phyloP scores from a whole-genome alignment of 345 rosid species.

The Eucalyptus guilfoylei region DNA sequence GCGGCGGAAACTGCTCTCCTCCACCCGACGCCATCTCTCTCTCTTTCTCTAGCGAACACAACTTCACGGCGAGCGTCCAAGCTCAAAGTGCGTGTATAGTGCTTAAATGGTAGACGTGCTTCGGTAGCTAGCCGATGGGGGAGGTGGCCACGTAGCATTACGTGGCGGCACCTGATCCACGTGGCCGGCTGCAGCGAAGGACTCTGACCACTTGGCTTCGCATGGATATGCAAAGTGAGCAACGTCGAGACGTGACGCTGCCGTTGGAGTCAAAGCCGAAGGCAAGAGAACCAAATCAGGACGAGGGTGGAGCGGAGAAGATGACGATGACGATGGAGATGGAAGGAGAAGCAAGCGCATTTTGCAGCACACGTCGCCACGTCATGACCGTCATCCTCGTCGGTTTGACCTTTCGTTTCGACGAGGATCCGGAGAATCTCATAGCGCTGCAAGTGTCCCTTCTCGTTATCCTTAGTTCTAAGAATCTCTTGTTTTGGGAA shows the following conservation, averaged over 20 bases:
- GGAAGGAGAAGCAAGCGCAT: background rate
- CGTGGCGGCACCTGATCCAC: background rate
- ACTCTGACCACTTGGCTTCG: background rate
- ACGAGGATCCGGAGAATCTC: background rate
- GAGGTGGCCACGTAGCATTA: background rate
- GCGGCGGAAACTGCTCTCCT: slow-evolving; percentile 35
- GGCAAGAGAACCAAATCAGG: background rate
- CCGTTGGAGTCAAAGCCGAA: background rate
- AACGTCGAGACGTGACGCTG: background rate
- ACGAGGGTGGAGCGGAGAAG: background rate
- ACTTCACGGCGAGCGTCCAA: background rate
- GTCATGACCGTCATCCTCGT: background rate
- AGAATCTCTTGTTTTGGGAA: too few species aligned
- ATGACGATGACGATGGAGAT: background rate
- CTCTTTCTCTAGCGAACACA: background rate
- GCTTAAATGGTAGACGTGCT: background rate
- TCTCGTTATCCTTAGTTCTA: background rate
- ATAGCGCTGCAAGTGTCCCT: background rate
- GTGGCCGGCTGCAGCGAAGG: background rate
- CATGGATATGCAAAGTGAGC: background rate
- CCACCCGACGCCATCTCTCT: slow-evolving; percentile 36
- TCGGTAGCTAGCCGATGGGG: background rate
- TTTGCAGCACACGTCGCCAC: background rate
- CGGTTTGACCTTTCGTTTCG: background rate
- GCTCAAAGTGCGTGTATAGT: background rate